Evolutionary conservation across 1,139 yeast genomes (phyloP).

Genomic region (Debaryomyces udenii): DNA sequence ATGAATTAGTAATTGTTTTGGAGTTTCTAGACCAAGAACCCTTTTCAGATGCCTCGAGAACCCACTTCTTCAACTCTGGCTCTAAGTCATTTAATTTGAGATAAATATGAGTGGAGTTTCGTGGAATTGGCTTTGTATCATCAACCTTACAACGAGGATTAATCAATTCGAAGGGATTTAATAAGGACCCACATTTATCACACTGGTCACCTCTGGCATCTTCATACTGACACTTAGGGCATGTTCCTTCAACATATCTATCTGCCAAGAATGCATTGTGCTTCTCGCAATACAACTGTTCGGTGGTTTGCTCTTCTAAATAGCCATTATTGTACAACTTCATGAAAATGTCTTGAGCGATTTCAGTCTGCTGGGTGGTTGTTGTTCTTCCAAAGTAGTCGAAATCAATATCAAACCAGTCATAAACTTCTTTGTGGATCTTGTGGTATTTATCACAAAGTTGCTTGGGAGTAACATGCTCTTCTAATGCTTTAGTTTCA

Average conservation of each 20-base stretch:
- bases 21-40: conserved; percentile 95
- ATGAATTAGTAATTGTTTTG: conserved; percentile 80
- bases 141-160: conserved; percentile 96
- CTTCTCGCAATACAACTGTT: conserved; percentile 86
- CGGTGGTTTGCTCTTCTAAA: conserved; percentile 84
- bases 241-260: conserved; percentile 94
- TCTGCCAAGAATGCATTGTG: conserved; percentile 95
- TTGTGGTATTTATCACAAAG: conserved; percentile 88
- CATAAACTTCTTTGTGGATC: conserved; percentile 86
- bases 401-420: conserved; percentile 95
- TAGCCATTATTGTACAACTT: conserved; percentile 72
- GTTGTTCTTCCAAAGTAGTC: conserved; percentile 97
- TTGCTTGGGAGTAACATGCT: conserved; percentile 81
- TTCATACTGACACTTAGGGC: conserved; percentile 92
- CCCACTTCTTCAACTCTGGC: conserved; percentile 73
- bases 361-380: conserved; percentile 86
- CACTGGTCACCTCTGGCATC: conserved; percentile 99
- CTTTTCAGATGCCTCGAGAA: conserved; percentile 60
- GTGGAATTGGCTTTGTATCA: conserved; percentile 75
- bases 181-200: conserved; percentile 88
- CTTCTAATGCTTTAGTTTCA: conserved; percentile 96
- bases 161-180: conserved; percentile 90
- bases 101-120: conserved; percentile 84
- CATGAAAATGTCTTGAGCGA: conserved; percentile 89
- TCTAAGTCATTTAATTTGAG: conserved; percentile 82